Conservation (phyloP, 1,284 basidiomycete genomes). For the Amylostereum chailletii region DNA sequence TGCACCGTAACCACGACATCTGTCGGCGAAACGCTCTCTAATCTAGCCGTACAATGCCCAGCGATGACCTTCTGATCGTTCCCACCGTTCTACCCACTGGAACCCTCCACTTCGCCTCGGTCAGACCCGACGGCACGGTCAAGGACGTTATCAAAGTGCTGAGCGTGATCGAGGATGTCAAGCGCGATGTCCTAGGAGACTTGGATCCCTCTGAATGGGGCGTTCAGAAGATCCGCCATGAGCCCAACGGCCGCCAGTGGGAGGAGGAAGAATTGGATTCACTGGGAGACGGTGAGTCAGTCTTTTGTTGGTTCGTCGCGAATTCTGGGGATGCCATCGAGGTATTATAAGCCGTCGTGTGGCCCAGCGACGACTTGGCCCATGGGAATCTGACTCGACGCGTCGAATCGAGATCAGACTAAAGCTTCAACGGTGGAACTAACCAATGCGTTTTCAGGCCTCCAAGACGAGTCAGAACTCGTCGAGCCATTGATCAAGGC, state of each 20-base stretch:
- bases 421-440: too few species aligned
- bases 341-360: background rate
- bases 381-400: too few species aligned
- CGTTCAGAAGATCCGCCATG: conserved; percentile 51
- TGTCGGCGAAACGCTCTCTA: too few species aligned
- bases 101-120: conserved; percentile 53
- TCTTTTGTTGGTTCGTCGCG: background rate
- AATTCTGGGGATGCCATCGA: conserved; percentile 1
- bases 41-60: conserved; percentile 17
- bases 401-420: too few species aligned
- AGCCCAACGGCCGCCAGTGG: conserved; percentile 55
- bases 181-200: conserved; percentile 46
- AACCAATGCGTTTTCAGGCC: conserved; percentile 30
- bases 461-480: conserved; percentile 33
- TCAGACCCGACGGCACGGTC: conserved; percentile 40
- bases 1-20: too few species aligned
- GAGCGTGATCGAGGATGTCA: conserved; percentile 36
- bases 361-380: too few species aligned
- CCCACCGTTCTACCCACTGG: conserved; percentile 52
- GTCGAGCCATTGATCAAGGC: conserved; percentile 46
- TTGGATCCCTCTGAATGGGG: conserved; percentile 55
- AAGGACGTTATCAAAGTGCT: conserved; percentile 52
- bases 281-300: conserved; percentile 51
- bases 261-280: conserved; percentile 58
- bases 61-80: conserved; percentile 38